Evolutionary conservation across 129 eudicot species (phyloP), one percentile per base, ranked within the genome.

Genomic region (Glebionis coronaria): DNA sequence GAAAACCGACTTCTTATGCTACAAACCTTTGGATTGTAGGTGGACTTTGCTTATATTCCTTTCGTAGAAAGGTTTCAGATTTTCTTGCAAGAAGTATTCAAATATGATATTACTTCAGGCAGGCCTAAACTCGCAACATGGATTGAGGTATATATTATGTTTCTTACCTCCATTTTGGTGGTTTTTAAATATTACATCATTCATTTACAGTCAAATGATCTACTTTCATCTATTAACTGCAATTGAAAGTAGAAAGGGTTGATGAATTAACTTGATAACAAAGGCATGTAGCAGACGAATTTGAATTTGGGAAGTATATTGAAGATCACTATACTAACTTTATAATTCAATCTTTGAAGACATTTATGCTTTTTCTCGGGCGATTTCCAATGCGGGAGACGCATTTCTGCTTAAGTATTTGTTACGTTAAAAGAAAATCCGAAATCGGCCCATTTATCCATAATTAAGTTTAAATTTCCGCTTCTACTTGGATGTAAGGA

Each of bases 101-200:
- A 88, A 56, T 75, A 83, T 88, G 96, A 88, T 73, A 58, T 92
- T 40, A 82, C 91, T 27, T 63, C 91, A 12, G 98, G 90, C 74
- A 86, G 91, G 65, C 98, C 96, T 57, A 92, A 92, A 56, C 50
- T 92, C 71, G 76, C 91, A 28, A 16, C 79, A 44, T 88, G 91
- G 87, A 76, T 86, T 63, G 78, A 84, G 93, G 97, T 91, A 85
- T 46, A 9, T 23, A 9, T 27, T 5, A 12, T 57, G 13, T 12
- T 60, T 15, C 14, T 8, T 5, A 9, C 38, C 61, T 23, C 14
- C 14, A 19, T 56, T 56, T 56, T 20, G 61, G 61, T 15, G 1
- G 9, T 29, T 29, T 29, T 28, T 28, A 28, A 29, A 29, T 29
- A 5, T 31, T 31, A 31, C 38, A 31, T 0, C 38, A 6, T 66